Percentiles rank a stretch among this genome's conserved stretches.
phyloP scores from a whole-genome alignment of 1,139 yeast species.

The Martiniozyma asiatica region DNA sequence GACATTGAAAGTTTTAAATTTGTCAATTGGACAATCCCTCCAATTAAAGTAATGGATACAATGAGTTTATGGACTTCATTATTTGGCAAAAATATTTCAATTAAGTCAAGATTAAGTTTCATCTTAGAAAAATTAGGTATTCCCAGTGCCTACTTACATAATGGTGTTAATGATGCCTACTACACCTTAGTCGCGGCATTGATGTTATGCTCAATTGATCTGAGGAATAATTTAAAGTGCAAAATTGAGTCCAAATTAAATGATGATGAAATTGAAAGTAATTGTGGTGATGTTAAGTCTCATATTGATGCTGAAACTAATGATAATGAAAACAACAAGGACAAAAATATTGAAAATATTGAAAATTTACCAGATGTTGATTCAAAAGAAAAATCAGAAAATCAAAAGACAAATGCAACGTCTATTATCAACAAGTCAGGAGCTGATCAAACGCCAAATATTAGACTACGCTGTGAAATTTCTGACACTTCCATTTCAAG shows the following conservation, averaged over 20 bases:
- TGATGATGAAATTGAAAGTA: background rate
- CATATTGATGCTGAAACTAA: background rate
- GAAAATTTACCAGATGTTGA: conserved; percentile 1
- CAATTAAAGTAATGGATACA: conserved; percentile 35
- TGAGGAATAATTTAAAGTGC: conserved; percentile 14
- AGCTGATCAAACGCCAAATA: no score
- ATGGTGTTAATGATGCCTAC: conserved; percentile 79
- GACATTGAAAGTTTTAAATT: conserved; percentile 43
- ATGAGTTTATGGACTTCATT: conserved; percentile 34
- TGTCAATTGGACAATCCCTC: conserved; percentile 38
- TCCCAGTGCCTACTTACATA: conserved; percentile 57
- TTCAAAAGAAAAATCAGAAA: conserved; percentile 4
- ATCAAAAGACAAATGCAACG: conserved; percentile 3
- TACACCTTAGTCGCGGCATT: conserved; percentile 35
- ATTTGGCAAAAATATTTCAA: conserved; percentile 23
- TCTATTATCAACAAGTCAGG: background rate
- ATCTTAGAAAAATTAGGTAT: conserved; percentile 39
- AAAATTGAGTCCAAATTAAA: no score
- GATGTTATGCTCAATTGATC: conserved; percentile 16
- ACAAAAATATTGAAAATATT: conserved; percentile 4
- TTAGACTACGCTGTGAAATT: conserved; percentile 9
- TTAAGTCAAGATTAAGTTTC: conserved; percentile 37
- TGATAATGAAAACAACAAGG: background rate
- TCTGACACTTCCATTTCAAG: conserved; percentile 6
- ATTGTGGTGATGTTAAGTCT: conserved; percentile 3